Conservation (phyloP, 345 rosid species). For the Aethionema arabicum region DNA sequence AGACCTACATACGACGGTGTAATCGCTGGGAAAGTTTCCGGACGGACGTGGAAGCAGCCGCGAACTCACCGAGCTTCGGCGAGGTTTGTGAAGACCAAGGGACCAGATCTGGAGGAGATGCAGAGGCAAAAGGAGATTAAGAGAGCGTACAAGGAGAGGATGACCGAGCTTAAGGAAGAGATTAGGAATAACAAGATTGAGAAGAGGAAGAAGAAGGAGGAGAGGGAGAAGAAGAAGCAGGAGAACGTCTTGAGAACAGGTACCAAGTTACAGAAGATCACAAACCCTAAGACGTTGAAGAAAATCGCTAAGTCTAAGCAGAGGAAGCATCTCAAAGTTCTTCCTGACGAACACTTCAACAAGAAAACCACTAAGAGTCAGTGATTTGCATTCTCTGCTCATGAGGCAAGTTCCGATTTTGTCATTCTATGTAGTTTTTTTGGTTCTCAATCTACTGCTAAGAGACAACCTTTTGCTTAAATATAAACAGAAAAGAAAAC, state of each 20-base stretch:
- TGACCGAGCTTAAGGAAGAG: conserved; percentile 77
- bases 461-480: conserved; percentile 21
- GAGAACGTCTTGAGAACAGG: conserved; percentile 80
- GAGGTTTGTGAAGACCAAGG: conserved; percentile 53
- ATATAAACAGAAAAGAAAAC: background rate
- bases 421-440: conserved; percentile 5
- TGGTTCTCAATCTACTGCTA: conserved; percentile 16
- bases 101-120: conserved; percentile 62
- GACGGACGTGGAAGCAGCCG: conserved; percentile 79
- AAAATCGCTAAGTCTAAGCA: conserved; percentile 73
- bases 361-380: conserved; percentile 11
- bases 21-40: conserved; percentile 85
- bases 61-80: conserved; percentile 73
- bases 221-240: conserved; percentile 85
- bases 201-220: conserved; percentile 84
- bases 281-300: conserved; percentile 82
- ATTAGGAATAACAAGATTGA: conserved; percentile 70
- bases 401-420: conserved; percentile 13
- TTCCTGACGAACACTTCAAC: conserved; percentile 60
- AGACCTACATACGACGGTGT: conserved; percentile 87
- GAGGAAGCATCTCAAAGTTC: conserved; percentile 69
- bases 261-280: conserved; percentile 74
- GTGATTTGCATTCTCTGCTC: background rate
- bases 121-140: conserved; percentile 64
- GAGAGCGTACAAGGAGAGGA: conserved; percentile 77